Evolutionary conservation across 192 early-diverging fungal species (phyloP), one percentile per base, ranked within the genome.

Genomic region (Entomortierella parvispora): DNA sequence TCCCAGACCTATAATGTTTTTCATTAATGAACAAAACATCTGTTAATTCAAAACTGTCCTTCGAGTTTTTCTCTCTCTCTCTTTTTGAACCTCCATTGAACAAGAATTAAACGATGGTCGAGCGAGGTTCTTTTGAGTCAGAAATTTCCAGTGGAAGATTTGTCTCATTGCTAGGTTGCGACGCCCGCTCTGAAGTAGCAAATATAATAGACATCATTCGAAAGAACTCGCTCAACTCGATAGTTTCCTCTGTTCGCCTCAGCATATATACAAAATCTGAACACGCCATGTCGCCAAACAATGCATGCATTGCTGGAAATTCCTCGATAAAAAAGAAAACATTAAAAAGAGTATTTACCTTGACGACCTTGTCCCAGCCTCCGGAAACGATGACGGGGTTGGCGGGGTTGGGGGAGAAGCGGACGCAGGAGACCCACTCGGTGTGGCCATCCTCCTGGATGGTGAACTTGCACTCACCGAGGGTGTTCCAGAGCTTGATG

Each of bases 1-100:
- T 99, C 96, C 97, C 97, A 99, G 74, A 98, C 96, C 95, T 97
- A 82, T n/a, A n/a, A n/a, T n/a, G n/a, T n/a, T n/a, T n/a, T n/a
- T n/a, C n/a, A 46, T 46, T 8, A 26, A 15, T 4, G 34, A 28
- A 25, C n/a, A 37, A 43, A 47, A 15, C 28, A 28, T 17, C 56
- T 4, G 47, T 40, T 44, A 61, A 29, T 34, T n/a, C n/a, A n/a
- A n/a, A n/a, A n/a, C n/a, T n/a, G n/a, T n/a, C n/a, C n/a, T n/a
- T n/a, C n/a, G n/a, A n/a, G n/a, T n/a, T n/a, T 12, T 25, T 57
- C 26, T 20, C 7, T 47, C 55, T 53, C 51, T 48, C 22, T 15
- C 48, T 52, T 31, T 23, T 14, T 25, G 0, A 58, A 62, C 11
- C n/a, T 53, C 43, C 7, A 18, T 5, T 33, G 68, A 18, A 71